A percentile compares a stretch with the other conserved stretches of the same genome.
These are phyloP conservation scores for Metschnikowia sp. DNA, from an alignment of 805 yeast species.

Conservation along the genomic window DNA sequence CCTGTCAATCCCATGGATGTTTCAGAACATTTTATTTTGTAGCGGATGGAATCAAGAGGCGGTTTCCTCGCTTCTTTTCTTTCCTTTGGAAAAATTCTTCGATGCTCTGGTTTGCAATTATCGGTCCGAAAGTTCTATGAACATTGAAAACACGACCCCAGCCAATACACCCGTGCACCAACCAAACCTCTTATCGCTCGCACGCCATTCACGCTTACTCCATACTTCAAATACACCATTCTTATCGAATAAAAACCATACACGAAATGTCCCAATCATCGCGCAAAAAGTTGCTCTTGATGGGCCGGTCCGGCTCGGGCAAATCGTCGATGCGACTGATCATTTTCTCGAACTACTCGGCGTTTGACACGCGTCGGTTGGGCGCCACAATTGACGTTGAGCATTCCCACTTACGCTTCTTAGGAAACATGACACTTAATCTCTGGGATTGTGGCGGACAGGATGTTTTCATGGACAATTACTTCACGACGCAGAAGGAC, in stretches of 20 bases:
- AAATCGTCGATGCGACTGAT: slow-evolving; percentile 97
- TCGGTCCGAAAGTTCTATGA: too few species aligned
- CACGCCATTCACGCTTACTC: not conserved
- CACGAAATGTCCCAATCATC: slow-evolving; percentile 16
- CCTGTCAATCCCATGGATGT: too few species aligned
- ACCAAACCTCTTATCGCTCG: slow-evolving; percentile 1
- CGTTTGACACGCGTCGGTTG: slow-evolving; percentile 89
- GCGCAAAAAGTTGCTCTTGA: slow-evolving; percentile 40
- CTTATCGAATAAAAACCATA: not conserved
- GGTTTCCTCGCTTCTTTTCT: not conserved
- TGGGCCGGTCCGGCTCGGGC: slow-evolving; percentile 97
- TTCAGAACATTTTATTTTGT: too few species aligned
- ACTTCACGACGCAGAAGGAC: slow-evolving; percentile 81
- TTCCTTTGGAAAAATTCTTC: too few species aligned
- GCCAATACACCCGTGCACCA: slow-evolving; percentile 2
- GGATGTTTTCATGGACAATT: slow-evolving; percentile 93
- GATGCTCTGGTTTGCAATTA: too few species aligned
- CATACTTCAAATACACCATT: not conserved
- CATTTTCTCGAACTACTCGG: slow-evolving; percentile 92
- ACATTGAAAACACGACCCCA: too few species aligned
- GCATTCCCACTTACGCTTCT: slow-evolving; percentile 86
- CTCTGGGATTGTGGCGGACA: slow-evolving; percentile 99
- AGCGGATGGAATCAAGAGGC: too few species aligned
- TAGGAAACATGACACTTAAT: slow-evolving; percentile 93
- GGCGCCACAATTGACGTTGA: slow-evolving; percentile 99